A percentile compares a stretch with the other conserved stretches of the same genome.
phyloP scores from a whole-genome alignment of 2,329 filamentous ascomycete species.

The Fusarium coicis region DNA sequence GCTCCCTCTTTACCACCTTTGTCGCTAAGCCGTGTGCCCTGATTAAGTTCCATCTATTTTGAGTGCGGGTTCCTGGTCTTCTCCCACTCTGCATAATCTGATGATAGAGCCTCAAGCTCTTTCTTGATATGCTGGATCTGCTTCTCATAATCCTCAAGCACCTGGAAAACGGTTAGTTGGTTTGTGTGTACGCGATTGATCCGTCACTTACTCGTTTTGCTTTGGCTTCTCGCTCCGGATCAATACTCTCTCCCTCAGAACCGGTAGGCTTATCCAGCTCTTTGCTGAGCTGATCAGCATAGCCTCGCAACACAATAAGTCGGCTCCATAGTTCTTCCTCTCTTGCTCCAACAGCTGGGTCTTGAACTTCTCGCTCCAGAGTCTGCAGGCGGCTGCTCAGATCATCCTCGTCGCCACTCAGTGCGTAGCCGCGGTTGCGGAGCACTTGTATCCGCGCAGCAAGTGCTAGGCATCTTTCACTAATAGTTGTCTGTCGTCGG shows the following conservation, averaged over 20 bases:
- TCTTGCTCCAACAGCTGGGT: conserved; percentile 78
- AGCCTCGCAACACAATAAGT: conserved; percentile 78
- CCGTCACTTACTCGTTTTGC: conserved; percentile 74
- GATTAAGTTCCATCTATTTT: conserved; percentile 43
- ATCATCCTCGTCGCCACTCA: conserved; percentile 83
- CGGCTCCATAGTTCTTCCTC: conserved; percentile 89
- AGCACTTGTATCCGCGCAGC: conserved; percentile 84
- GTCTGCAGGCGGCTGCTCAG: conserved; percentile 76
- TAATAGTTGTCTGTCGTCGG: conserved; percentile 77
- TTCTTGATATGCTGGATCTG: conserved; percentile 81
- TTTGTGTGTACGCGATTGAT: neutral
- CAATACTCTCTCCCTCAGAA: conserved; percentile 66
- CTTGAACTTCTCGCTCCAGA: conserved; percentile 76
- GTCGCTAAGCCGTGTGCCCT: neutral
- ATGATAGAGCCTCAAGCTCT: conserved; percentile 72
- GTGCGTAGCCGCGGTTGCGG: conserved; percentile 82
- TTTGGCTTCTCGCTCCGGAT: conserved; percentile 76
- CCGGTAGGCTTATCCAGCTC: conserved; percentile 77
- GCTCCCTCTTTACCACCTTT: neutral
- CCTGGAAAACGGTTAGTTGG: conserved; percentile 57
- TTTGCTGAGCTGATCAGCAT: conserved; percentile 76
- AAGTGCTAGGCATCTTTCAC: conserved; percentile 77
- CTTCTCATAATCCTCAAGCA: conserved; percentile 83
- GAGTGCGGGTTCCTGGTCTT: conserved; percentile 57
- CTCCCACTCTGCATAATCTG: conserved; percentile 67